Evolutionary conservation across 441 rosid genomes (phyloP), one percentile per base, ranked within the genome.

Genomic region (Erodium chrysanthum): DNA sequence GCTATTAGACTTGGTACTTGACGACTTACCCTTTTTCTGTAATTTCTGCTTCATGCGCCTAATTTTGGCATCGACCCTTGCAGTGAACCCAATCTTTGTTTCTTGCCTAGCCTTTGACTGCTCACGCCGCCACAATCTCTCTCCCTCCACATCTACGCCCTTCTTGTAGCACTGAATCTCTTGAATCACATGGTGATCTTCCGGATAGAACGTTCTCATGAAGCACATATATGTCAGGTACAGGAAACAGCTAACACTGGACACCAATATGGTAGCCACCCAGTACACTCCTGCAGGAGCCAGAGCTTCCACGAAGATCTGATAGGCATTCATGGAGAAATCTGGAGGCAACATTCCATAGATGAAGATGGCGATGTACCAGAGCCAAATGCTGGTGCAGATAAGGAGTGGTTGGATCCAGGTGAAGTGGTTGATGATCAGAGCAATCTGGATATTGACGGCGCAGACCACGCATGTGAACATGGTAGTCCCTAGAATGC

Each of bases 131-230:
- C 98, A 95, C 97, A 95, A 86, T 66, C 70, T 78, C 74, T 80
- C 84, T 76, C 92, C 99, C 78, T 88, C 82, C 0, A 86, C 84
- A 20, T 95, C 99, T 56, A 58, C 29, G 22, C 11, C 11, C 29
- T 87, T 92, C 79, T 66, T 85, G 75, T 85, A 90, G 79, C 85
- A 85, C 75, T 88, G 90, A 79, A 95, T 95, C 83, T 95, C 99
- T 83, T 92, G 99, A 74, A 95, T 92, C 76, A 95, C 82, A 70
- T 95, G 99, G 79, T 95, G 99, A 75, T 95, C 99, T 95, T 90
- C 54, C 0, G 99, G 98, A 64, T 88, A 72, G 79, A 95, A 81
- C 58, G 81, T 83, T 77, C 99, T 86, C 66, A 92, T 96, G 80
- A 85, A 82, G 3, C 95, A 84, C 65, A 95, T 83, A 80, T 95